These are phyloP conservation scores for Debaryomyces sp. DNA, from an alignment of 1,139 yeast genomes.

Conservation along the genomic window DNA sequence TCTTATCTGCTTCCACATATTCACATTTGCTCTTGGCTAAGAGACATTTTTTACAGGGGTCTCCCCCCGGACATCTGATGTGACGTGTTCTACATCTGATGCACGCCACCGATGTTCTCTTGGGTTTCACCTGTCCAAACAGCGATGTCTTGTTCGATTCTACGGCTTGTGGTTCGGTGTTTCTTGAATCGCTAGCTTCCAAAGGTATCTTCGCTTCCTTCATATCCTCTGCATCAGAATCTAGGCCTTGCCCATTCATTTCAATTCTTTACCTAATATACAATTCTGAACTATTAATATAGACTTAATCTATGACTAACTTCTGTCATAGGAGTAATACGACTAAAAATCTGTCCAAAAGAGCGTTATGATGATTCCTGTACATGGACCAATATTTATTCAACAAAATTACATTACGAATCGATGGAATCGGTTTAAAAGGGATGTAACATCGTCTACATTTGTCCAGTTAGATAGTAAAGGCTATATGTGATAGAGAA, in stretches of 20 bases:
- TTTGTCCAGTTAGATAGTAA: not conserved
- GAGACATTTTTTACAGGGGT: constrained; percentile 70
- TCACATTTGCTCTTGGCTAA: constrained; percentile 66
- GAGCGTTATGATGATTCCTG: not conserved
- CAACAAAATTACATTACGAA: not conserved
- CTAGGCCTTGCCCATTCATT: constrained; percentile 5
- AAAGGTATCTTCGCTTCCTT: not conserved
- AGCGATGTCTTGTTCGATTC: not conserved
- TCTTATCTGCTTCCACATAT: constrained; percentile 76
- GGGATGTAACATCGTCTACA: not conserved
- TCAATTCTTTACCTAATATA: not conserved
- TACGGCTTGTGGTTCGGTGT: not conserved
- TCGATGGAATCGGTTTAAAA: not conserved
- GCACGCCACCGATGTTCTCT: constrained; percentile 52
- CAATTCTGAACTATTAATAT: not conserved
- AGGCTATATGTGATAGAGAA: no score
- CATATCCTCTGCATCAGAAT: not conserved
- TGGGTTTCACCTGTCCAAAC: constrained; percentile 19
- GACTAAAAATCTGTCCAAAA: not conserved
- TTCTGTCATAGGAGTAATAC: not conserved
- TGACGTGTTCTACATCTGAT: constrained; percentile 75
- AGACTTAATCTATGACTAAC: not conserved
- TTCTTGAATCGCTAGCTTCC: not conserved
- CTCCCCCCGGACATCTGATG: constrained; percentile 80
- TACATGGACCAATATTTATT: not conserved